phyloP scores from a whole-genome alignment of 2,329 filamentous ascomycete genomes.

The Claviceps citrina region DNA sequence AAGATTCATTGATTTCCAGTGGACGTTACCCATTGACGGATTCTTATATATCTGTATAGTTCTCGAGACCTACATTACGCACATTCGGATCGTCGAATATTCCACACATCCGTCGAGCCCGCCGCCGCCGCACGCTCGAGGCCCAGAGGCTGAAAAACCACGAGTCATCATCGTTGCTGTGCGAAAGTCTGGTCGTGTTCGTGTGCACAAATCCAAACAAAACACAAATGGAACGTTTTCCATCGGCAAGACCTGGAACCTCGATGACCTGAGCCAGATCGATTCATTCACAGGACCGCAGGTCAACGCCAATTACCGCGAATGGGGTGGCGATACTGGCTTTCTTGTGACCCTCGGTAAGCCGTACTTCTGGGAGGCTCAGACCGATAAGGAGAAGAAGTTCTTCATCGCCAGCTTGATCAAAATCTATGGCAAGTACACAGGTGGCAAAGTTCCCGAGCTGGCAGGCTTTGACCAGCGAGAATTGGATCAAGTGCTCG shows the following conservation, averaged over 20 bases:
- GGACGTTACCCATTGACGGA: slow-evolving; percentile 6
- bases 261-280: slow-evolving; percentile 74
- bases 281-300: slow-evolving; percentile 60
- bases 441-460: slow-evolving; percentile 65
- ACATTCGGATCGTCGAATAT: slow-evolving; percentile 84
- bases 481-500: slow-evolving; percentile 63
- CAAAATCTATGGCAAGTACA: slow-evolving; percentile 96
- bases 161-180: slow-evolving; percentile 89
- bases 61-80: slow-evolving; percentile 88
- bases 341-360: slow-evolving; percentile 84
- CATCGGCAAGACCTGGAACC: slow-evolving; percentile 94
- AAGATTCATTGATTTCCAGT: not conserved
- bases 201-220: slow-evolving; percentile 93
- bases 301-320: slow-evolving; percentile 42
- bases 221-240: slow-evolving; percentile 89
- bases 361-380: slow-evolving; percentile 92
- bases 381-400: slow-evolving; percentile 89
- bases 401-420: slow-evolving; percentile 94
- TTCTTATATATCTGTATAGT: slow-evolving; percentile 11
- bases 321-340: slow-evolving; percentile 71
- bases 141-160: slow-evolving; percentile 63
- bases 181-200: slow-evolving; percentile 77
- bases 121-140: slow-evolving; percentile 61
- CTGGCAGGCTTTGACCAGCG: slow-evolving; percentile 68
- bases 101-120: slow-evolving; percentile 67